Evolutionary conservation across 345 rosid genomes (phyloP).

Genomic region (Acer campestre): DNA sequence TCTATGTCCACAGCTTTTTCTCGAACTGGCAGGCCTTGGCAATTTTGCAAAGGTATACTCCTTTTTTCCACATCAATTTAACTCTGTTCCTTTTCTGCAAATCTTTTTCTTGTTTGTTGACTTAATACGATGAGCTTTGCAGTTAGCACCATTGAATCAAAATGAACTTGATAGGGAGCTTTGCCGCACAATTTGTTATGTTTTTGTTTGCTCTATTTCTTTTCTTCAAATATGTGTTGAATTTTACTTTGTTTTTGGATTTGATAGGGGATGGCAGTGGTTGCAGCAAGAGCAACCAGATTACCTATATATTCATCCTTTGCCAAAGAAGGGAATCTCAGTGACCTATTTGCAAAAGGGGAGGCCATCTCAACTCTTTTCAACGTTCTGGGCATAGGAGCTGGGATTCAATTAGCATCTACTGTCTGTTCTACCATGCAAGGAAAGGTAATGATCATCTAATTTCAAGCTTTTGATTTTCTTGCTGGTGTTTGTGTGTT

Average conservation of each 20-base stretch:
- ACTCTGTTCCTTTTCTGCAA: neutral
- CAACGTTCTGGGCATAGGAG: slow-evolving; percentile 76
- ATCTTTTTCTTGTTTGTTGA: neutral
- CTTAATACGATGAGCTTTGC: neutral
- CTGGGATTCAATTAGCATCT: slow-evolving; percentile 89
- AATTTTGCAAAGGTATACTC: slow-evolving; percentile 79
- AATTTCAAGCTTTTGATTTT: slow-evolving; percentile 10
- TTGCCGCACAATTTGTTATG: neutral
- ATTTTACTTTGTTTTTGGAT: slow-evolving; percentile 22
- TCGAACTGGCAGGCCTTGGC: slow-evolving; percentile 95
- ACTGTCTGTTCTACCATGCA: slow-evolving; percentile 86
- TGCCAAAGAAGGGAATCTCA: slow-evolving; percentile 98
- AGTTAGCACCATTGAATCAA: slow-evolving; percentile 1
- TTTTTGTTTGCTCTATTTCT: neutral
- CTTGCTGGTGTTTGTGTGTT: slow-evolving; percentile 2
- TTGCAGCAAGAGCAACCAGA: slow-evolving; percentile 96
- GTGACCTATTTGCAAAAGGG: slow-evolving; percentile 94
- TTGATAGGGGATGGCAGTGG: slow-evolving; percentile 93
- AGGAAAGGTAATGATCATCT: slow-evolving; percentile 59
- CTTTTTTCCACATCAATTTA: neutral
- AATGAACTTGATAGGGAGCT: neutral
- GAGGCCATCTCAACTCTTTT: slow-evolving; percentile 98
- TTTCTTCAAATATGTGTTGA: slow-evolving; percentile 6
- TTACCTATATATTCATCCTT: slow-evolving; percentile 92
- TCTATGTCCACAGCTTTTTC: slow-evolving; percentile 85